phyloP scores from a whole-genome alignment of 306 rosid species.

The Cucurbita moschata region DNA sequence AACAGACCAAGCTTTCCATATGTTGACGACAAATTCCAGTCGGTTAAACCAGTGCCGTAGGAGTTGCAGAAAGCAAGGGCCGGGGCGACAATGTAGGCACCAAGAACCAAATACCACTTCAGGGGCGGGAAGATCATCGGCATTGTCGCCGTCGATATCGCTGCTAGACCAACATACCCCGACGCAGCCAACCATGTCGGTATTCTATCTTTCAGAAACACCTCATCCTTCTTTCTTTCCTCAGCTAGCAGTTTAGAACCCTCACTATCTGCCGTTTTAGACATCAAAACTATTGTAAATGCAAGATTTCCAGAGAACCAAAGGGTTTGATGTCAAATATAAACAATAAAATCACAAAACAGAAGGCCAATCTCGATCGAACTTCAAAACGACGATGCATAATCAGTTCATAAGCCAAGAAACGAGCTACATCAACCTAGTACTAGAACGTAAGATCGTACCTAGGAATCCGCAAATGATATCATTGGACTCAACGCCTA shows the following conservation, averaged over 20 bases:
- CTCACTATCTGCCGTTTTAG: constrained; percentile 33
- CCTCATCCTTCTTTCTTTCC: constrained; percentile 40
- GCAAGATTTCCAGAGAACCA: not conserved
- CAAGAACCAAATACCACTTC: constrained; percentile 79
- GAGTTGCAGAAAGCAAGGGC: constrained; percentile 95
- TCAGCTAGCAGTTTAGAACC: constrained; percentile 31
- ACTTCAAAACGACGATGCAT: not conserved
- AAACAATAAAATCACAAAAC: not conserved
- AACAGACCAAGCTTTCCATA: constrained; percentile 92
- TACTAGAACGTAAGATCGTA: not conserved
- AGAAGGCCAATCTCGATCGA: not conserved
- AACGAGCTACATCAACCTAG: not conserved
- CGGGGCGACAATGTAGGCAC: constrained; percentile 78
- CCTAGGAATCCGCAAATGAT: not conserved
- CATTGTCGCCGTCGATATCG: constrained; percentile 52
- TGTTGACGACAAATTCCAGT: constrained; percentile 65
- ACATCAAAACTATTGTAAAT: not conserved
- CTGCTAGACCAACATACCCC: constrained; percentile 71
- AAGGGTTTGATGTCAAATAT: not conserved
- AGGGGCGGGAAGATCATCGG: constrained; percentile 83
- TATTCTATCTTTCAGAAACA: constrained; percentile 69
- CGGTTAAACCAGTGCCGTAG: constrained; percentile 78
- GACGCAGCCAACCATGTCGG: constrained; percentile 83
- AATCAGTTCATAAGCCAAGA: not conserved
- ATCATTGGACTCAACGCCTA: not conserved